These are phyloP conservation scores for Moelleriella libera DNA, from an alignment of 2,329 filamentous ascomycete genomes.

Conservation along the genomic window DNA sequence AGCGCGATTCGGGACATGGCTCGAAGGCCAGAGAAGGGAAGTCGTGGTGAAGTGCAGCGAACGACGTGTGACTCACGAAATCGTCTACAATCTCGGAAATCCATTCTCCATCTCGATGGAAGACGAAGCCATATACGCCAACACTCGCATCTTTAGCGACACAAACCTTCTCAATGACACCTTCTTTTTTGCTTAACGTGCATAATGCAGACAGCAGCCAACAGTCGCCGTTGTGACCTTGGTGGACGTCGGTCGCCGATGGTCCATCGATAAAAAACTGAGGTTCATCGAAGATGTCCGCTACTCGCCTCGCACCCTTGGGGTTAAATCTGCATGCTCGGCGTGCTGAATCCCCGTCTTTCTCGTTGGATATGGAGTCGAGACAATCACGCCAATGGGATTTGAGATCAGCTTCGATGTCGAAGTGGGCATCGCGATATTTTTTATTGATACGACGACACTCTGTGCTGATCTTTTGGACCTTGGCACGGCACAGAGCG, in stretches of 20 bases:
- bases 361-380: slow-evolving; percentile 25
- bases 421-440: slow-evolving; percentile 77
- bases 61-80: slow-evolving; percentile 19
- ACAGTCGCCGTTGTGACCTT: slow-evolving; percentile 65
- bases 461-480: slow-evolving; percentile 44
- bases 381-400: slow-evolving; percentile 35
- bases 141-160: slow-evolving; percentile 58
- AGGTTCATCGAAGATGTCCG: slow-evolving; percentile 63
- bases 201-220: slow-evolving; percentile 76
- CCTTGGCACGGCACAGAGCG: slow-evolving; percentile 52
- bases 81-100: slow-evolving; percentile 44
- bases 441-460: slow-evolving; percentile 71
- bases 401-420: slow-evolving; percentile 67
- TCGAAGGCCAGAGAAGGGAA: no score
- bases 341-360: slow-evolving; percentile 7
- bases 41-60: no score
- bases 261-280: slow-evolving; percentile 67
- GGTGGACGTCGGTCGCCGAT: slow-evolving; percentile 62
- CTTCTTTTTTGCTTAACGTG: slow-evolving; percentile 59
- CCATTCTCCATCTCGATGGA: slow-evolving; percentile 69
- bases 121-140: slow-evolving; percentile 77
- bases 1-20: no score
- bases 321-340: slow-evolving; percentile 22
- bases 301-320: slow-evolving; percentile 51
- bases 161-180: slow-evolving; percentile 59